These are phyloP conservation scores for Blastobotrys proliferans DNA, from an alignment of 1,139 yeast genomes.

Conservation along the genomic window DNA sequence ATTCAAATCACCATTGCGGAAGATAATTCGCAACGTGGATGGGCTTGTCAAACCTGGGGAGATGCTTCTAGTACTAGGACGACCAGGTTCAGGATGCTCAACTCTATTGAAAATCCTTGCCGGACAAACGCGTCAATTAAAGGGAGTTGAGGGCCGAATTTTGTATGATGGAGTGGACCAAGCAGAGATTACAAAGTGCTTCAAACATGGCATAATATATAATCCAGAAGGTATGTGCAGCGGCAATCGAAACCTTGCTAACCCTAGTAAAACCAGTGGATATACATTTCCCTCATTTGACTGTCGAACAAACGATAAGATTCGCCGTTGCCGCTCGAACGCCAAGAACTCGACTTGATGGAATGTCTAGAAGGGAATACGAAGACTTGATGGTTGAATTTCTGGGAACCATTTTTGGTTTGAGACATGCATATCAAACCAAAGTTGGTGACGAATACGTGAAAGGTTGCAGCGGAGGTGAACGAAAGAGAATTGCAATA, in stretches of 20 bases:
- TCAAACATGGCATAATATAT: constrained; percentile 50
- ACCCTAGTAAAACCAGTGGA: constrained; percentile 36
- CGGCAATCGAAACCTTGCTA: neutral
- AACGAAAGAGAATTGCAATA: constrained; percentile 54
- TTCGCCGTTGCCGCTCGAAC: constrained; percentile 57
- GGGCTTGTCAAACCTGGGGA: constrained; percentile 42
- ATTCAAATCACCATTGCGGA: constrained; percentile 3
- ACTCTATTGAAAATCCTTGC: constrained; percentile 52
- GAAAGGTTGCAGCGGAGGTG: constrained; percentile 61
- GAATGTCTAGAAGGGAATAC: constrained; percentile 44
- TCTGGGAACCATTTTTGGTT: constrained; percentile 51
- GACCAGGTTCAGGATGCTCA: constrained; percentile 64
- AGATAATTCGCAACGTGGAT: constrained; percentile 10
- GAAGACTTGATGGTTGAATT: constrained; percentile 45
- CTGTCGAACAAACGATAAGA: constrained; percentile 55
- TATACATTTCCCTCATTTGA: constrained; percentile 55
- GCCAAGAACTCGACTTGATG: constrained; percentile 48
- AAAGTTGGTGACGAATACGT: constrained; percentile 56
- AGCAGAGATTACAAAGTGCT: constrained; percentile 44
- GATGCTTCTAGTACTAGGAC: constrained; percentile 54
- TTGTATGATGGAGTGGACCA: constrained; percentile 50
- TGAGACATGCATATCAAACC: constrained; percentile 49
- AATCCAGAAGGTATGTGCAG: constrained; percentile 43
- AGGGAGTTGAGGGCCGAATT: constrained; percentile 38
- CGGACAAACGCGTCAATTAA: constrained; percentile 44